These are phyloP conservation scores for Heteromeles arbutifolia DNA, from an alignment of 306 rosid genomes.

Conservation along the genomic window DNA sequence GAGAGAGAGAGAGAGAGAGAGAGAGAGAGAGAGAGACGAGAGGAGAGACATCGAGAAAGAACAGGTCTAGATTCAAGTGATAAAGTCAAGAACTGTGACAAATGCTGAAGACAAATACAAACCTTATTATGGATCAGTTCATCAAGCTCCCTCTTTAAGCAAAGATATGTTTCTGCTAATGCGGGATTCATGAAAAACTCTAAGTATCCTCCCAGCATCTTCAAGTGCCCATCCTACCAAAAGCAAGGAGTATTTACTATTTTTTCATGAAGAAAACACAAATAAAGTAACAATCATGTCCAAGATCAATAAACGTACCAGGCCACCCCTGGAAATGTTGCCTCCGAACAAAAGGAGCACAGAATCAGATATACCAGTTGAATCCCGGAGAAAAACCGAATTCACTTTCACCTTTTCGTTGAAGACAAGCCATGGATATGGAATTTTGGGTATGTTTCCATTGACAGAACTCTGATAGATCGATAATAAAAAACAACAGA, in stretches of 20 bases:
- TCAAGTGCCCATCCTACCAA: slow-evolving; percentile 53
- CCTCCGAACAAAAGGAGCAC: slow-evolving; percentile 85
- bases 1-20: neutral
- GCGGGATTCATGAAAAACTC: slow-evolving; percentile 89
- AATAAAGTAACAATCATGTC: slow-evolving; percentile 2
- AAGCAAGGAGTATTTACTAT: slow-evolving; percentile 13
- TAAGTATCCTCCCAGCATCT: slow-evolving; percentile 55
- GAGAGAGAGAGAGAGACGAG: neutral
- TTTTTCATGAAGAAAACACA: neutral
- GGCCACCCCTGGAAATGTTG: slow-evolving; percentile 44
- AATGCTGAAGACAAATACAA: slow-evolving; percentile 13
- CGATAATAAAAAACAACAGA: slow-evolving; percentile 13
- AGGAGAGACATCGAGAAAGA: neutral
- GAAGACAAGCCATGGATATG: slow-evolving; percentile 93
- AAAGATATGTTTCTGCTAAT: slow-evolving; percentile 60
- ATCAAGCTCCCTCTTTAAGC: slow-evolving; percentile 65
- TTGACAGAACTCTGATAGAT: slow-evolving; percentile 68
- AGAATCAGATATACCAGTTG: slow-evolving; percentile 84
- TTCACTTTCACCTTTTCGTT: slow-evolving; percentile 94
- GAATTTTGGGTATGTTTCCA: slow-evolving; percentile 66
- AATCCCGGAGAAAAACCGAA: slow-evolving; percentile 89
- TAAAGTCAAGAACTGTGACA: slow-evolving; percentile 2
- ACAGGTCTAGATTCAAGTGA: neutral
- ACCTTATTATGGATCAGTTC: slow-evolving; percentile 75
- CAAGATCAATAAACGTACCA: slow-evolving; percentile 19